Conservation (phyloP, 306 rosid species). For the Trifolium pratense region DNA sequence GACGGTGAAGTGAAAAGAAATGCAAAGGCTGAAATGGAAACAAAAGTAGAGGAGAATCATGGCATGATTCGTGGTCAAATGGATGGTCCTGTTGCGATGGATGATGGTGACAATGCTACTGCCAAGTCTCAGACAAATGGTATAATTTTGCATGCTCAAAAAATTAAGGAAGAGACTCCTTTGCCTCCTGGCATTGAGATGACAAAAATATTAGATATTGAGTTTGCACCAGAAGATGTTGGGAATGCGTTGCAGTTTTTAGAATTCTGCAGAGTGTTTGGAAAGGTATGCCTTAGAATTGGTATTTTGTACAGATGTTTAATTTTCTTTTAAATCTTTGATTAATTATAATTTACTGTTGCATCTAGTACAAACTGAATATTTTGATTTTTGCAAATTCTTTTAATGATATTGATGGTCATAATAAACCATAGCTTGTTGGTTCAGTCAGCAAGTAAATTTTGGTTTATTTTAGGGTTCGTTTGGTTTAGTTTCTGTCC, state of each 20-base stretch:
- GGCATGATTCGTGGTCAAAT: conserved; percentile 6
- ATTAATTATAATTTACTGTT: conserved; percentile 12
- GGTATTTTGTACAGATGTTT: neutral
- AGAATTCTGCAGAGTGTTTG: conserved; percentile 76
- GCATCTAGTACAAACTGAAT: neutral
- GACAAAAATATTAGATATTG: conserved; percentile 55
- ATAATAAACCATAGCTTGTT: neutral
- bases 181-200: conserved; percentile 60
- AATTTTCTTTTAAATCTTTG: conserved; percentile 12
- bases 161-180: conserved; percentile 41
- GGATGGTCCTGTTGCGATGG: conserved; percentile 6
- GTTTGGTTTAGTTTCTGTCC: neutral
- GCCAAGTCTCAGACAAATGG: conserved; percentile 11
- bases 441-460: neutral
- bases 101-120: conserved; percentile 32
- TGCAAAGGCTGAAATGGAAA: neutral
- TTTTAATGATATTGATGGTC: neutral
- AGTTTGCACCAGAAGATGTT: conserved; percentile 62
- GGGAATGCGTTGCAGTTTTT: conserved; percentile 77
- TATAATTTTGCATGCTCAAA: neutral
- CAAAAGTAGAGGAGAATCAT: conserved; percentile 9
- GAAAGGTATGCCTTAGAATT: conserved; percentile 58
- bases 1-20: too few relatives aligned
- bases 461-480: neutral
- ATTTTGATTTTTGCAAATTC: neutral